phyloP scores from a whole-genome alignment of 768 basidiomycete genomes.

The Mycena capillaripes region DNA sequence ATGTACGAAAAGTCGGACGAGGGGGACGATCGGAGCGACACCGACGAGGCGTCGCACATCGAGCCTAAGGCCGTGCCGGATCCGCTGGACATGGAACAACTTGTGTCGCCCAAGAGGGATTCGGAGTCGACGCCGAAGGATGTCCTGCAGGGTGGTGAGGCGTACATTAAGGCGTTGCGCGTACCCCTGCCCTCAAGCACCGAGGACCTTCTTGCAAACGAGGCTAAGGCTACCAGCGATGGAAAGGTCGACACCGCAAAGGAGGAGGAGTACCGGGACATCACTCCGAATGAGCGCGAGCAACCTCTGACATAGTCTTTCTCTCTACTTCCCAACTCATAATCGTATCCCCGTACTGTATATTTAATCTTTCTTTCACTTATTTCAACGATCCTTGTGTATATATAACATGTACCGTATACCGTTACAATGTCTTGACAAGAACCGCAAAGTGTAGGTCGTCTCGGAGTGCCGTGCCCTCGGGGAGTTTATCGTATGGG shows the following conservation, averaged over 20 bases:
- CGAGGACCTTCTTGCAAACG: conserved; percentile 19
- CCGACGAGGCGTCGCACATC: conserved; percentile 9
- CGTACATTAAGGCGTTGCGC: conserved; percentile 28
- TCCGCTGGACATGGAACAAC: conserved; percentile 7
- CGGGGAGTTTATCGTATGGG: neutral
- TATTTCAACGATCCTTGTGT: conserved; percentile 12
- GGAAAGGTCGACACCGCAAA: neutral
- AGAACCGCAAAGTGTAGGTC: conserved; percentile 22
- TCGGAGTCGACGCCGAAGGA: conserved; percentile 19
- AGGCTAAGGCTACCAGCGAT: neutral
- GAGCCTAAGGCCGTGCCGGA: conserved; percentile 16
- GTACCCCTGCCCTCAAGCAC: conserved; percentile 33
- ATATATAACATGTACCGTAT: too few relatives aligned
- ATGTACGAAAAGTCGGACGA: conserved; percentile 47
- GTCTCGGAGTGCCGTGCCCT: conserved; percentile 11
- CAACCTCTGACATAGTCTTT: conserved; percentile 13
- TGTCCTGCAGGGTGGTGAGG: conserved; percentile 21
- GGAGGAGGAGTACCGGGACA: conserved; percentile 12
- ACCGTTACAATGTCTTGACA: conserved; percentile 1
- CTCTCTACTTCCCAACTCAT: neutral
- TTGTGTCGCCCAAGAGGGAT: conserved; percentile 12
- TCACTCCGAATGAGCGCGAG: conserved; percentile 20
- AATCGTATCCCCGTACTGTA: conserved; percentile 14
- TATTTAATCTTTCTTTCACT: conserved; percentile 26
- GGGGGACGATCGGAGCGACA: conserved; percentile 30